Conservation (phyloP, 2,329 filamentous ascomycete genomes). For the Akanthomyces dipterigenus region DNA sequence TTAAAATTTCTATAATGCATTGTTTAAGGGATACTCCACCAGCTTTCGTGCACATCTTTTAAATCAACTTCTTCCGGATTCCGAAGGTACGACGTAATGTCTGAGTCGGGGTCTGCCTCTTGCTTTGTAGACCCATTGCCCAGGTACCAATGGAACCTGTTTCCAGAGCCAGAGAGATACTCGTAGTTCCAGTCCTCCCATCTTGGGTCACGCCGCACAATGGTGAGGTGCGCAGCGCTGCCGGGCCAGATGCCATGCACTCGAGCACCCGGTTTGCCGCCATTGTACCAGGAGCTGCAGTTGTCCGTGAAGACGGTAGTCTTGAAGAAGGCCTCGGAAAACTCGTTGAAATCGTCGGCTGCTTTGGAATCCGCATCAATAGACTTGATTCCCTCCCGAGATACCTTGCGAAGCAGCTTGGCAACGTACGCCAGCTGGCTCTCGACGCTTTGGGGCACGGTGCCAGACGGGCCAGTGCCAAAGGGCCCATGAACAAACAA, state of each 20-base stretch:
- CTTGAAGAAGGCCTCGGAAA: conserved; percentile 49
- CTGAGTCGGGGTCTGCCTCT: conserved; percentile 43
- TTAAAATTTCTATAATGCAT: not conserved
- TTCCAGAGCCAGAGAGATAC: conserved; percentile 36
- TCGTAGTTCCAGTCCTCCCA: conserved; percentile 52
- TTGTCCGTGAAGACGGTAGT: conserved; percentile 51
- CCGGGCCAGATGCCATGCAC: conserved; percentile 67
- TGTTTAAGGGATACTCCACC: conserved; percentile 46
- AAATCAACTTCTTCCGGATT: conserved; percentile 51
- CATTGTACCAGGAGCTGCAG: conserved; percentile 69
- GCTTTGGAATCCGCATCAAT: conserved; percentile 52
- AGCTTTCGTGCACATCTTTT: conserved; percentile 58
- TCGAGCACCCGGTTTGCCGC: conserved; percentile 52
- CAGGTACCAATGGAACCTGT: conserved; percentile 53
- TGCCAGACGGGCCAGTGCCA: conserved; percentile 53
- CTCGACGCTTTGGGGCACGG: conserved; percentile 61
- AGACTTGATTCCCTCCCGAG: conserved; percentile 57
- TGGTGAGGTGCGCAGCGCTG: conserved; percentile 55
- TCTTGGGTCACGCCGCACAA: conserved; percentile 46
- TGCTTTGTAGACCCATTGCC: conserved; percentile 56
- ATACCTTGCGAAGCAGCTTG: conserved; percentile 60
- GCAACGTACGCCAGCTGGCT: conserved; percentile 59
- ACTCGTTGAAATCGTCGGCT: conserved; percentile 57
- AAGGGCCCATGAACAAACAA: conserved; percentile 59
- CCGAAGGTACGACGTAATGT: conserved; percentile 58